phyloP scores from a whole-genome alignment of 2,329 filamentous ascomycete species.

The Cryphonectria parasitica region DNA sequence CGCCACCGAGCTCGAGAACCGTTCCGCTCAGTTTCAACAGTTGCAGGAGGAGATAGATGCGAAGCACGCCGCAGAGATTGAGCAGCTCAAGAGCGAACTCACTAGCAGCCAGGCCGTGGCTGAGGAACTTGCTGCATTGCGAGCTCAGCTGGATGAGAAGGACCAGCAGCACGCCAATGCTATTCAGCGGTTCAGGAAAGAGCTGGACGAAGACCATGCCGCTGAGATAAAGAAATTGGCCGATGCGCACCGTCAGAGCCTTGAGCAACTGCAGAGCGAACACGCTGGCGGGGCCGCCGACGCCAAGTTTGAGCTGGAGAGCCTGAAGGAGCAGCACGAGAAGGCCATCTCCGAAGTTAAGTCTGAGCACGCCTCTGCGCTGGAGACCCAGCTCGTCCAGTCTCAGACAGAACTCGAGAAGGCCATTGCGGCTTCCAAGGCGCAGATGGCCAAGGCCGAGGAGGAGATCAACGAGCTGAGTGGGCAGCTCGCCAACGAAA shows the following conservation, averaged over 20 bases:
- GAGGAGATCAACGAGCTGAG: constrained; percentile 54
- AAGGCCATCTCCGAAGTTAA: constrained; percentile 50
- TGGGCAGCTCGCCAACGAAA: constrained; percentile 60
- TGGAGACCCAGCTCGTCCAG: constrained; percentile 41
- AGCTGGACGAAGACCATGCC: constrained; percentile 46
- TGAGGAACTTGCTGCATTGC: constrained; percentile 37
- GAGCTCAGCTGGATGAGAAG: constrained; percentile 40
- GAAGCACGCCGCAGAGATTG: constrained; percentile 42
- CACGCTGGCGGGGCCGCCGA: constrained; percentile 36
- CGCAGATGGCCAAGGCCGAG: constrained; percentile 49
- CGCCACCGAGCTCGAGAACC: constrained; percentile 36
- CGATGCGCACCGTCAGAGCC: constrained; percentile 46
- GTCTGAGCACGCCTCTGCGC: constrained; percentile 43
- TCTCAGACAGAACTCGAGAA: constrained; percentile 43
- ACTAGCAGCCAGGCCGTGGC: constrained; percentile 39
- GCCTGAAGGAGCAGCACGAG: constrained; percentile 38
- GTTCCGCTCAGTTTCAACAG: constrained; percentile 25
- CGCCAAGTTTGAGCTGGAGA: constrained; percentile 45
- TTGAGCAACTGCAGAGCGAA: constrained; percentile 47
- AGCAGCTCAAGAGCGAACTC: constrained; percentile 42
- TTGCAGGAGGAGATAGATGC: constrained; percentile 24
- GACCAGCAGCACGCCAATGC: constrained; percentile 40
- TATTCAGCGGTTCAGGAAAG: constrained; percentile 47
- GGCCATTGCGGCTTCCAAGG: constrained; percentile 43
- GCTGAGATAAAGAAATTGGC: constrained; percentile 53